These are phyloP conservation scores for Kodamaea fukazawae DNA, from an alignment of 805 yeast genomes.

Conservation along the genomic window DNA sequence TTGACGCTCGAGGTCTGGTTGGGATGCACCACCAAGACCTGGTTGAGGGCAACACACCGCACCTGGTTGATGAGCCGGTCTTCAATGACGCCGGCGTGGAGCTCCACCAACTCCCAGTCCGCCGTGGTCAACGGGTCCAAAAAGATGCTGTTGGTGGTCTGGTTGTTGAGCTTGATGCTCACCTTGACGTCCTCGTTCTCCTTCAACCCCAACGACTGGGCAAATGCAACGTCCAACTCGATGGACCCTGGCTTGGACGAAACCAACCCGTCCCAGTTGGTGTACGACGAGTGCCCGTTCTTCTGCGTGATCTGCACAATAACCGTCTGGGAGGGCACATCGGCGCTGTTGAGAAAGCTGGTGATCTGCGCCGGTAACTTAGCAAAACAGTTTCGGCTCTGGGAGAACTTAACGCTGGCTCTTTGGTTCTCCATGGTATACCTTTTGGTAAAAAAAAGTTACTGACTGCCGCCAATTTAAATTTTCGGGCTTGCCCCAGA, in stretches of 20 bases:
- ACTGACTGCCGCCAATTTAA: no score
- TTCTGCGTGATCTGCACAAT: conserved; percentile 45
- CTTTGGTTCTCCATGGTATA: conserved; percentile 35
- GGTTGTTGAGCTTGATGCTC: conserved; percentile 44
- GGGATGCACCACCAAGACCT: conserved; percentile 67
- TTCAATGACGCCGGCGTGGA: conserved; percentile 76
- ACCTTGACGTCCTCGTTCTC: conserved; percentile 37
- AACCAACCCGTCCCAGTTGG: conserved; percentile 69
- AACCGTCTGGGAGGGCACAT: conserved; percentile 57
- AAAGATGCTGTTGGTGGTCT: conserved; percentile 56
- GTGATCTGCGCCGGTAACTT: conserved; percentile 52
- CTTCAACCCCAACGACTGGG: conserved; percentile 45
- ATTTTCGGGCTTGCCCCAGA: no score
- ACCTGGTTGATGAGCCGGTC: conserved; percentile 74
- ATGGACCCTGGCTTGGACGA: conserved; percentile 32
- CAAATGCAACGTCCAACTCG: conserved; percentile 70
- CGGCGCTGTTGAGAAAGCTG: conserved; percentile 46
- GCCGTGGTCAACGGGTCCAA: conserved; percentile 73
- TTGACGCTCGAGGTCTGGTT: conserved; percentile 58
- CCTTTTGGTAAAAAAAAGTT: background rate
- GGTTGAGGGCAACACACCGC: conserved; percentile 63
- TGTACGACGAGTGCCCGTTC: conserved; percentile 31
- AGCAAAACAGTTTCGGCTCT: conserved; percentile 48
- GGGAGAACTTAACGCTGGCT: conserved; percentile 27
- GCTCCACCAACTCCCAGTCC: conserved; percentile 90